Evolutionary conservation across 2,329 filamentous ascomycete genomes (phyloP).

Genomic region (Purpureocillium lavendulum): DNA sequence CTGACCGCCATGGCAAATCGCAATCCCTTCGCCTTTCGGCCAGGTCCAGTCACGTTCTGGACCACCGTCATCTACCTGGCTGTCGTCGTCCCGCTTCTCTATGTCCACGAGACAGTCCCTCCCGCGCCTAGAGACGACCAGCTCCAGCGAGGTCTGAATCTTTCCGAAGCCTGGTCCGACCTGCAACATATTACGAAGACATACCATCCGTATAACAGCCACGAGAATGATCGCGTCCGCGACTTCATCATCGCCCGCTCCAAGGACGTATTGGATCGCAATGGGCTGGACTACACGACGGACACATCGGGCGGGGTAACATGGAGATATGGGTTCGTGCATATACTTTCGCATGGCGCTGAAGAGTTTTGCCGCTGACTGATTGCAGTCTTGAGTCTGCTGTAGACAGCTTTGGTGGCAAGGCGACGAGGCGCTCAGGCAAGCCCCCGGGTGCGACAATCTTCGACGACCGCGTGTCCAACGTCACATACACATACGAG

Average conservation of each 20-base stretch:
- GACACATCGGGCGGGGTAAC: conserved; percentile 26
- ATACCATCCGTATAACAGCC: conserved; percentile 87
- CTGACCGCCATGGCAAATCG: conserved; percentile 17
- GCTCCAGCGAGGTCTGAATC: conserved; percentile 56
- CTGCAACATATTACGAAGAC: conserved; percentile 64
- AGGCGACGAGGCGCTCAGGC: neutral
- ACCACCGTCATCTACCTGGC: conserved; percentile 69
- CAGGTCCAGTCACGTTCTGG: conserved; percentile 74
- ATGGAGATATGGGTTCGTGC: conserved; percentile 16
- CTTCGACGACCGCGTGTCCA: conserved; percentile 72
- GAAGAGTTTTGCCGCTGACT: neutral
- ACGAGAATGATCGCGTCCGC: conserved; percentile 71
- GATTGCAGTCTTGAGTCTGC: conserved; percentile 1
- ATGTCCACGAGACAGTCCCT: conserved; percentile 71
- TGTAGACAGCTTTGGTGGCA: neutral
- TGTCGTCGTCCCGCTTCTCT: conserved; percentile 62
- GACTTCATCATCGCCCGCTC: conserved; percentile 67
- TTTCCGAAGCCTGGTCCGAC: conserved; percentile 82
- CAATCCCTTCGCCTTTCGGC: conserved; percentile 68
- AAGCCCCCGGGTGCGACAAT: conserved; percentile 43
- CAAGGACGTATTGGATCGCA: conserved; percentile 57
- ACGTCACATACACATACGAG: conserved; percentile 53
- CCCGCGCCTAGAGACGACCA: conserved; percentile 43
- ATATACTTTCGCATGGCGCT: no score
- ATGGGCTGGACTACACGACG: conserved; percentile 39